phyloP scores from a whole-genome alignment of 768 basidiomycete genomes.

The Tricholoma saponaceum region DNA sequence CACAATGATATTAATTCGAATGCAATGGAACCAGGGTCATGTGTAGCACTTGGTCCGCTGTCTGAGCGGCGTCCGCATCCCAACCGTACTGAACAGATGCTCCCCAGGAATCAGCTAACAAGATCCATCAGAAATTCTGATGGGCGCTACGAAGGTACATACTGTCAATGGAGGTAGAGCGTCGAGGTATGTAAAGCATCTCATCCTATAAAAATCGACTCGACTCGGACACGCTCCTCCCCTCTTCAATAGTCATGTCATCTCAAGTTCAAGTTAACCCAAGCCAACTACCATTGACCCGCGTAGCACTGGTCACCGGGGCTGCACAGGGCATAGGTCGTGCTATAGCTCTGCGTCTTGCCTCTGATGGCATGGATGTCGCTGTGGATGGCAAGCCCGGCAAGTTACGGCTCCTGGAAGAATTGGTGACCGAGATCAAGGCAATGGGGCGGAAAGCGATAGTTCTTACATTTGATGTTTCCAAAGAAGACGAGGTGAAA shows the following conservation, averaged over 20 bases:
- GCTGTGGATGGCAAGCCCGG: not conserved
- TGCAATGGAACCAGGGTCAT: no score
- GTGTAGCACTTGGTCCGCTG: no score
- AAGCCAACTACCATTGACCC: not conserved
- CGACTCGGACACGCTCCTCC: not conserved
- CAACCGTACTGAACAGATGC: no score
- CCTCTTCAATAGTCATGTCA: not conserved
- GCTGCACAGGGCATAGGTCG: slow-evolving; percentile 14
- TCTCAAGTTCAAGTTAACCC: not conserved
- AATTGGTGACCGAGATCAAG: not conserved
- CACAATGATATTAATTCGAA: no score
- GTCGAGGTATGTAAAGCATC: no score
- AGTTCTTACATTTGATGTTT: not conserved
- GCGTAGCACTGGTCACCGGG: slow-evolving; percentile 2
- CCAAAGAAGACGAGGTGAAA: not conserved
- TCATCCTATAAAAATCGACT: no score
- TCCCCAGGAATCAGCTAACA: no score
- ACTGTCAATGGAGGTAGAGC: no score
- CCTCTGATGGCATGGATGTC: slow-evolving; percentile 17
- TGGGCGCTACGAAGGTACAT: no score
- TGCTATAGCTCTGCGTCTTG: slow-evolving; percentile 17
- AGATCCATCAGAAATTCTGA: no score
- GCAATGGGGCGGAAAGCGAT: not conserved
- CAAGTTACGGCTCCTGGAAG: not conserved
- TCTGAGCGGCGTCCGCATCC: no score